Percentiles rank a stretch among this genome's conserved stretches.
Conservation (phyloP, 257 asterid species). For the Ajuga chamaepitys region DNA sequence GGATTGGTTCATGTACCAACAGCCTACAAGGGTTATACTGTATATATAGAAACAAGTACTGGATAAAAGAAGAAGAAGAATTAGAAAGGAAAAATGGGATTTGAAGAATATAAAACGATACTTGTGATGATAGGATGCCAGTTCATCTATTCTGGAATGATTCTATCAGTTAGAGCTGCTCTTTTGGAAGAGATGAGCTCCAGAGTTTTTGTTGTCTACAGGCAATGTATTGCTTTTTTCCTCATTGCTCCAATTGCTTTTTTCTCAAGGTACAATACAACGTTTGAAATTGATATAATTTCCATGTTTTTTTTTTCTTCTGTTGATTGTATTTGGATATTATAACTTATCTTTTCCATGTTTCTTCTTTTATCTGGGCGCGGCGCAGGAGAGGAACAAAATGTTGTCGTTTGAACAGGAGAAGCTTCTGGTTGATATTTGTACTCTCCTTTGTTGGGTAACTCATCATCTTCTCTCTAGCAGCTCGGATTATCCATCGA, state of each 20-base stretch:
- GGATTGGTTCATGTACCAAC: too few species aligned
- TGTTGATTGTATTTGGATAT: not conserved
- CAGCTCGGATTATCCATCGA: too few species aligned
- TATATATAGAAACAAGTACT: not conserved
- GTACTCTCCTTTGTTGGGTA: constrained; percentile 27
- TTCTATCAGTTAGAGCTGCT: constrained; percentile 32
- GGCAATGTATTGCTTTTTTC: constrained; percentile 48
- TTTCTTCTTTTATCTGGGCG: too few species aligned
- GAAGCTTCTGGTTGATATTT: constrained; percentile 18
- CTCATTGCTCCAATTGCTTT: constrained; percentile 30
- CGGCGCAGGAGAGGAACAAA: constrained; percentile 12
- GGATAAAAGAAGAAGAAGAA: too few species aligned
- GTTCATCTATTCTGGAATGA: constrained; percentile 37
- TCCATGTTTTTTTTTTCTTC: not conserved
- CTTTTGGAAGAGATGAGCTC: constrained; percentile 48
- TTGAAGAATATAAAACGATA: constrained; percentile 35
- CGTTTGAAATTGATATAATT: not conserved
- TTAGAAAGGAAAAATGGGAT: constrained; percentile 21
- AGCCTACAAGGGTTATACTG: too few species aligned
- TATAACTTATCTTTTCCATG: not conserved
- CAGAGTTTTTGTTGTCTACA: constrained; percentile 50
- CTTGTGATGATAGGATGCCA: constrained; percentile 45
- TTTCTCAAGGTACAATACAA: constrained; percentile 12
- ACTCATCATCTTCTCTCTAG: not conserved
- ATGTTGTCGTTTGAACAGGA: constrained; percentile 15